These are phyloP conservation scores for Trichosporon sp. DNA, from an alignment of 1,284 basidiomycete species.

Conservation along the genomic window DNA sequence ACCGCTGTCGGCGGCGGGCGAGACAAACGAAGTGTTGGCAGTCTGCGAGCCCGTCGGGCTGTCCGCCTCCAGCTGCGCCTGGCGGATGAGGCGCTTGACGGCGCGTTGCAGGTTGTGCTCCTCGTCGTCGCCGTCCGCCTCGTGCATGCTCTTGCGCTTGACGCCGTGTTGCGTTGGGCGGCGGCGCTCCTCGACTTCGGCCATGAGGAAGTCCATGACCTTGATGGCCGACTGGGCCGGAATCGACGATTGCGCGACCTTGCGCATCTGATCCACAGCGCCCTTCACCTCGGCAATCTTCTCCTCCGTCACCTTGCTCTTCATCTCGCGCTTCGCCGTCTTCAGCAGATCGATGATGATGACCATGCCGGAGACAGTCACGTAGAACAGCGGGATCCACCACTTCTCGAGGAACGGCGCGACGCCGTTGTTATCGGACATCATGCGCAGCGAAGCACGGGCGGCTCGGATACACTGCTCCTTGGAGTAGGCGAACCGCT, in stretches of 20 bases:
- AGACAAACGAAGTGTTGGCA: conserved; percentile 11
- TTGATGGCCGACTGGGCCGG: conserved; percentile 46
- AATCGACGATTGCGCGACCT: conserved; percentile 44
- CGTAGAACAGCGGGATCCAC: conserved; percentile 48
- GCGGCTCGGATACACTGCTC: conserved; percentile 49
- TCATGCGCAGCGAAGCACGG: conserved; percentile 45
- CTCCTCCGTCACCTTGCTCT: conserved; percentile 36
- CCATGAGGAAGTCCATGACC: conserved; percentile 48
- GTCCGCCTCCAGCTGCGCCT: conserved; percentile 42
- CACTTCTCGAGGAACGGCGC: conserved; percentile 49
- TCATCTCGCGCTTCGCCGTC: conserved; percentile 38
- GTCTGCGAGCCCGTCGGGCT: conserved; percentile 21
- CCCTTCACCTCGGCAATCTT: conserved; percentile 45
- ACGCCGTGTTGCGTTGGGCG: conserved; percentile 31
- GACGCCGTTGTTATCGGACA: conserved; percentile 40
- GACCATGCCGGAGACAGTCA: conserved; percentile 46
- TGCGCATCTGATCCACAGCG: conserved; percentile 41
- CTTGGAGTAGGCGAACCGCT: conserved; percentile 47
- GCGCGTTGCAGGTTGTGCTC: conserved; percentile 44
- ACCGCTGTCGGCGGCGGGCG: conserved; percentile 11
- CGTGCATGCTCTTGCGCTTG: conserved; percentile 38
- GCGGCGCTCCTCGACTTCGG: conserved; percentile 45
- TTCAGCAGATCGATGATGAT: conserved; percentile 48
- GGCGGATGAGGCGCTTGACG: conserved; percentile 47
- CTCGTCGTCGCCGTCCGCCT: conserved; percentile 31